phyloP scores from a whole-genome alignment of 1,284 basidiomycete species.

The Rhodotorula sp. region DNA sequence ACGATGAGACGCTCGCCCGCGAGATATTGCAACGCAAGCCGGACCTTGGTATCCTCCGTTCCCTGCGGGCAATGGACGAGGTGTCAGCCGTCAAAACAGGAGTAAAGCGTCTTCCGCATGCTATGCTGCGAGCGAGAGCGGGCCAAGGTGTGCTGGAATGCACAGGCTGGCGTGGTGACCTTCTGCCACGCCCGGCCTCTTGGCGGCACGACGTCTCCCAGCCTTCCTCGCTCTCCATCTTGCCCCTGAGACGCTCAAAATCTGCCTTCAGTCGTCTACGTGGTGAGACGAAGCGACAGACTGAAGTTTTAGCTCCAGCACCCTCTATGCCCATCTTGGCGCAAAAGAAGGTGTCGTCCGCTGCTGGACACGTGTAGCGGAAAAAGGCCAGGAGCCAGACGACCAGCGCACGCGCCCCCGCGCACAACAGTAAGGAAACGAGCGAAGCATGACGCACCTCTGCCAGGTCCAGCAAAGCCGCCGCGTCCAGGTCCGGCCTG shows the following conservation, averaged over 20 bases:
- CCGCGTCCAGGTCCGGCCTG: not conserved
- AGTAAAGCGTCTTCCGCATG: not conserved
- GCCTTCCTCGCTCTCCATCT: conserved; percentile 43
- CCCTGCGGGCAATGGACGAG: no score
- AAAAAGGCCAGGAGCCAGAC: not conserved
- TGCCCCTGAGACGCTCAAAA: conserved; percentile 31
- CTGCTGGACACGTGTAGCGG: not conserved
- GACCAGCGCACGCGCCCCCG: no score
- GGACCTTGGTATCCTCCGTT: not conserved
- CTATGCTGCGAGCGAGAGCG: no score
- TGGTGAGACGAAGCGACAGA: conserved; percentile 24
- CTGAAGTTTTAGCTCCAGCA: no score
- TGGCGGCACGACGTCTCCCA: conserved; percentile 41
- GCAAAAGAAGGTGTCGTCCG: no score
- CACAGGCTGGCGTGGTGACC: not conserved
- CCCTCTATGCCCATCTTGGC: no score
- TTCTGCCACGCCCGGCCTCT: conserved; percentile 36
- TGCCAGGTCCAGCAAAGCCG: conserved; percentile 3
- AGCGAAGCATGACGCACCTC: not conserved
- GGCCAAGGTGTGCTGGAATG: no score
- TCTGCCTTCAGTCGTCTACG: conserved; percentile 30
- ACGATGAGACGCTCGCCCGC: conserved; percentile 30
- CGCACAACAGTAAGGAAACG: not conserved
- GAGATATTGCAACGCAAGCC: conserved; percentile 10
- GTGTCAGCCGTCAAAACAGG: not conserved